Conservation (phyloP, 495 filamentous ascomycete species). For the Xylaria castorea region DNA sequence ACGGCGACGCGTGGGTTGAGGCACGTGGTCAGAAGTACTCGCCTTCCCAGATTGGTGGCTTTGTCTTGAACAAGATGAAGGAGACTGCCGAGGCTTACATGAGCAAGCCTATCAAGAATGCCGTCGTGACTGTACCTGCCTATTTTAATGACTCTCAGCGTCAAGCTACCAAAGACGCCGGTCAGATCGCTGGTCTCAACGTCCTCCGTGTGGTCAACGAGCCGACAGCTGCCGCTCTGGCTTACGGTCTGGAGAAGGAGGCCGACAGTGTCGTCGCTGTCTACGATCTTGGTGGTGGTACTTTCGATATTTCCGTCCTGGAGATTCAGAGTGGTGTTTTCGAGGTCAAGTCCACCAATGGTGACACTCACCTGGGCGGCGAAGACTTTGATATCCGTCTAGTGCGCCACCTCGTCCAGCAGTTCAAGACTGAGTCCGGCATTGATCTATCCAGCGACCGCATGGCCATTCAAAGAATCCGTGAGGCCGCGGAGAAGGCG, state of each 20-base stretch:
- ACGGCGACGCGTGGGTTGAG: slow-evolving; percentile 97
- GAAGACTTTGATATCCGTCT: slow-evolving; percentile 98
- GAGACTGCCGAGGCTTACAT: slow-evolving; percentile 94
- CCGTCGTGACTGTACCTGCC: slow-evolving; percentile 93
- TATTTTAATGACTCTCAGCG: slow-evolving; percentile 99
- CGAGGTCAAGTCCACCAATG: slow-evolving; percentile 98
- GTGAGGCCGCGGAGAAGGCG: slow-evolving; percentile 99
- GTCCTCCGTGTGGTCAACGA: slow-evolving; percentile 97
- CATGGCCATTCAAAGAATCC: slow-evolving; percentile 99
- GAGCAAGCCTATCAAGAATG: slow-evolving; percentile 88
- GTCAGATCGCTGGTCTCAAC: slow-evolving; percentile 93
- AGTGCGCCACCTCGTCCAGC: slow-evolving; percentile 90
- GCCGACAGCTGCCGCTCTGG: slow-evolving; percentile 92
- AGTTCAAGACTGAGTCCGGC: slow-evolving; percentile 95
- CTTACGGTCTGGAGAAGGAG: slow-evolving; percentile 95
- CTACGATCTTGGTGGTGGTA: slow-evolving; percentile 98
- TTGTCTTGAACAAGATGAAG: slow-evolving; percentile 98
- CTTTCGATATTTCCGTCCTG: slow-evolving; percentile 96
- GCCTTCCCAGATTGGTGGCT: slow-evolving; percentile 96
- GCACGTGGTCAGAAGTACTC: slow-evolving; percentile 97
- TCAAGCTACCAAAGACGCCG: slow-evolving; percentile 97
- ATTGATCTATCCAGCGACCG: slow-evolving; percentile 92
- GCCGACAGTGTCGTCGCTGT: slow-evolving; percentile 89
- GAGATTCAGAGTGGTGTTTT: slow-evolving; percentile 99
- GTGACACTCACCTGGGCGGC: slow-evolving; percentile 96